phyloP scores from a whole-genome alignment of 2,329 filamentous ascomycete genomes.

The Lachnellula occidentalis region DNA sequence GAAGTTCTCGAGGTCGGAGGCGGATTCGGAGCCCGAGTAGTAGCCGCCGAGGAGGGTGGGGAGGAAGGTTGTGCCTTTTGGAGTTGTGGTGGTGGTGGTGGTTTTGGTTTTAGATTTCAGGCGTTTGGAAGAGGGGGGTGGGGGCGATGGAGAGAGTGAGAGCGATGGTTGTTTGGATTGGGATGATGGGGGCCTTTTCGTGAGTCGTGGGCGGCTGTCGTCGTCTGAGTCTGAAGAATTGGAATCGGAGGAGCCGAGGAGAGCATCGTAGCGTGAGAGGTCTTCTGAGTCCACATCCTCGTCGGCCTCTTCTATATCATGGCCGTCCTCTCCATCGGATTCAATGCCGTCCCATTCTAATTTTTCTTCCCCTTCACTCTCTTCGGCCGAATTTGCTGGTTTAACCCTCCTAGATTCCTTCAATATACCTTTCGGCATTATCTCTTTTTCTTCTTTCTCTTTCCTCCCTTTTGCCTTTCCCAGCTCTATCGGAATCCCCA shows the following conservation, averaged over 20 bases:
- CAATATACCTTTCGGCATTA: conserved; percentile 4
- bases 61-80: conserved; percentile 55
- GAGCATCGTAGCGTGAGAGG: conserved; percentile 26
- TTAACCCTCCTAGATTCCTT: conserved; percentile 4
- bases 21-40: conserved; percentile 66
- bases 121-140: conserved; percentile 12
- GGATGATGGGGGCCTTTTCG: conserved; percentile 4
- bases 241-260: conserved; percentile 29
- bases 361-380: neutral
- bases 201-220: conserved; percentile 12
- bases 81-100: conserved; percentile 8
- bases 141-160: conserved; percentile 18
- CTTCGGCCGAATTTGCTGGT: neutral
- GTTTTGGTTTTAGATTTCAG: conserved; percentile 15
- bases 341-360: neutral
- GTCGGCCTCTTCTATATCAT: conserved; percentile 5
- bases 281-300: conserved; percentile 19
- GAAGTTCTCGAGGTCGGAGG: conserved; percentile 57
- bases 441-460: conserved; percentile 14
- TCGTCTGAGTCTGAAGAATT: conserved; percentile 24
- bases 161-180: conserved; percentile 14
- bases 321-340: neutral
- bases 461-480: conserved; percentile 9
- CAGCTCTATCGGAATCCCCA: conserved; percentile 24
- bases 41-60: conserved; percentile 76